phyloP scores from a whole-genome alignment of 805 yeast genomes.

The Suhomyces sp. region DNA sequence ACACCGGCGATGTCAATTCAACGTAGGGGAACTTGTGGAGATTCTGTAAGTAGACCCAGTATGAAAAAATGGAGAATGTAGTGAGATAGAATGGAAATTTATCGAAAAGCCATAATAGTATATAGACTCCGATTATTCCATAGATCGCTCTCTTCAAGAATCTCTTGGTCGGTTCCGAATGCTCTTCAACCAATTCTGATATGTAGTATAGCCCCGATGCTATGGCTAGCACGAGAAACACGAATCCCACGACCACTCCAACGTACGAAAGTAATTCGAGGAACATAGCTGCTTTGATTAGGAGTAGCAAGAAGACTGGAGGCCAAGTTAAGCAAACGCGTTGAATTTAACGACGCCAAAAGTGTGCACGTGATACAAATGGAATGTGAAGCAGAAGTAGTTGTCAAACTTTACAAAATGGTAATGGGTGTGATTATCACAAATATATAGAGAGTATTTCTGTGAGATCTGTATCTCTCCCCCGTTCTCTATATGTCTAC shows the following conservation, averaged over 20 bases:
- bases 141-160: constrained; percentile 64
- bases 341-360: too few species aligned
- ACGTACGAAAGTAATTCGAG: constrained; percentile 39
- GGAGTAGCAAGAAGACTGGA: too few species aligned
- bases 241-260: constrained; percentile 39
- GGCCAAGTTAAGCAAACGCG: too few species aligned
- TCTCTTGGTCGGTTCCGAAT: constrained; percentile 78
- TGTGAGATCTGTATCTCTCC: too few species aligned
- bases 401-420: too few species aligned
- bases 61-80: constrained; percentile 65
- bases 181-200: constrained; percentile 91
- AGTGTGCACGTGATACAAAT: too few species aligned
- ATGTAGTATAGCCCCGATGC: constrained; percentile 92
- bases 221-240: constrained; percentile 49
- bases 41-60: constrained; percentile 73
- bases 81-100: constrained; percentile 73
- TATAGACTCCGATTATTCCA: constrained; percentile 52
- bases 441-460: too few species aligned
- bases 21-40: constrained; percentile 82
- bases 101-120: constrained; percentile 68
- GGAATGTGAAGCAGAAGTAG: too few species aligned
- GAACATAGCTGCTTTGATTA: constrained; percentile 35
- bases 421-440: too few species aligned
- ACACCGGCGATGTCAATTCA: constrained; percentile 66
- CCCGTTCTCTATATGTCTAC: too few species aligned